Evolutionary conservation across 2,329 filamentous ascomycete genomes (phyloP), one percentile per base, ranked within the genome.

Genomic region (Akanthomyces uredinophilus): DNA sequence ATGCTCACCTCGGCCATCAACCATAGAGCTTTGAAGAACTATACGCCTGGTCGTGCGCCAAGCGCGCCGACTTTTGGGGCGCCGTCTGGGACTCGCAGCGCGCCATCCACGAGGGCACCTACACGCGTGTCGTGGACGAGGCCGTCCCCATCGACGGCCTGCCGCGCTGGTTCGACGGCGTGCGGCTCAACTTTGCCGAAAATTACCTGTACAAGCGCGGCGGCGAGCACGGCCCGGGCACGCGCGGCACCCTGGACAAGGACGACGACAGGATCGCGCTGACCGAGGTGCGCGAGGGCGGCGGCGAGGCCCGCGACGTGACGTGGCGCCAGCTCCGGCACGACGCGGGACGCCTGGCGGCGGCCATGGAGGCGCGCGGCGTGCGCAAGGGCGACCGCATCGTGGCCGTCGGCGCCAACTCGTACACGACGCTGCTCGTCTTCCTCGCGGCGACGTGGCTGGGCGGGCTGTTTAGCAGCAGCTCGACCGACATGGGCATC

Each of bases 401-500:
- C 5, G 89, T 91, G 0, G 79, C 91, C 3, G 89, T 95, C 2
- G 89, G 86, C 1, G 87, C 86, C 27, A 92, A 94, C 66, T 88
- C 87, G 44, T 79, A 91, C 41, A 88, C 92, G 71, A 93, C 91
- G 0, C 75, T 92, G 61, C 78, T 87, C 2, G 83, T 92, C 1
- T 89, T 90, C 69, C 77, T 91, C 63, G 91, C 89, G 0, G 82
- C 86, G 0, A 83, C 83, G 1, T 87, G 88, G 72, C 69, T 95
- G 1, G 92, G 92, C 0, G 91, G 81, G 0, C 72, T 96, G 1
- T 95, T 95, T 71, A 90, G 86, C 66, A 89, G 85, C 53, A 88
- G 84, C 59, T 90, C 87, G 8, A 94, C 91, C 0, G 91, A 96
- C 73, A 95, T 95, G 87, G 91, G 91, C 0, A 86, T 88, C 16